phyloP scores from a whole-genome alignment of 2,329 filamentous ascomycete species.

The Penicillium sp. region DNA sequence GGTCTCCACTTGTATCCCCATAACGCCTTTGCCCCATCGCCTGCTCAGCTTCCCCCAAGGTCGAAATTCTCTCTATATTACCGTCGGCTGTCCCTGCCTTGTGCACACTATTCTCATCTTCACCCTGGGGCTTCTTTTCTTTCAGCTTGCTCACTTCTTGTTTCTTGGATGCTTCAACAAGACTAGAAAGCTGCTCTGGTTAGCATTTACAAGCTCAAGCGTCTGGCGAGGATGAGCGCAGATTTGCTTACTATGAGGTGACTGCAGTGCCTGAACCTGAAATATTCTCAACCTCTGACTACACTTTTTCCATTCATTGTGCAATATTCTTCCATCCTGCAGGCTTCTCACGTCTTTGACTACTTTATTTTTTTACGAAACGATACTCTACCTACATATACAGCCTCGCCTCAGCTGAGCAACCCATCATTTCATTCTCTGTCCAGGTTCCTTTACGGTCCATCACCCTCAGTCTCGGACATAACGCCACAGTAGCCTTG shows the following conservation, averaged over 20 bases:
- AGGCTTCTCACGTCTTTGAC: neutral
- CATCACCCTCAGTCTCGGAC: neutral
- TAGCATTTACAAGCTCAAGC: conserved; percentile 3
- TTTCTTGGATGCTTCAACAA: neutral
- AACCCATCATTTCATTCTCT: neutral
- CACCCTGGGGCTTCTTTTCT: neutral
- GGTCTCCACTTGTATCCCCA: conserved; percentile 7
- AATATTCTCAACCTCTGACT: conserved; percentile 4
- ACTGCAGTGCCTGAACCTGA: conserved; percentile 8
- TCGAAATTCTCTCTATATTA: conserved; percentile 13
- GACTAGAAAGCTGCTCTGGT: neutral
- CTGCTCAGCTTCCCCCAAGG: conserved; percentile 10
- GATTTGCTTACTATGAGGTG: conserved; percentile 21
- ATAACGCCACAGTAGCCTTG: neutral
- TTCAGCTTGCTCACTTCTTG: neutral
- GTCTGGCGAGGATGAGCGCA: conserved; percentile 17
- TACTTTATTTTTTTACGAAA: neutral
- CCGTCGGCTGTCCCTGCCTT: neutral
- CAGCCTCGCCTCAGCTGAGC: neutral
- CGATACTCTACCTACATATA: neutral
- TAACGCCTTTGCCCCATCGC: conserved; percentile 1
- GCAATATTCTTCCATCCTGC: conserved; percentile 9
- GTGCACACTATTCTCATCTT: neutral
- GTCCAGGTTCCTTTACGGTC: neutral
- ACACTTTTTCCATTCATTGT: conserved; percentile 5